Evolutionary conservation across 2,329 filamentous ascomycete genomes (phyloP).

Genomic region (Chrysoporthe cubensis): DNA sequence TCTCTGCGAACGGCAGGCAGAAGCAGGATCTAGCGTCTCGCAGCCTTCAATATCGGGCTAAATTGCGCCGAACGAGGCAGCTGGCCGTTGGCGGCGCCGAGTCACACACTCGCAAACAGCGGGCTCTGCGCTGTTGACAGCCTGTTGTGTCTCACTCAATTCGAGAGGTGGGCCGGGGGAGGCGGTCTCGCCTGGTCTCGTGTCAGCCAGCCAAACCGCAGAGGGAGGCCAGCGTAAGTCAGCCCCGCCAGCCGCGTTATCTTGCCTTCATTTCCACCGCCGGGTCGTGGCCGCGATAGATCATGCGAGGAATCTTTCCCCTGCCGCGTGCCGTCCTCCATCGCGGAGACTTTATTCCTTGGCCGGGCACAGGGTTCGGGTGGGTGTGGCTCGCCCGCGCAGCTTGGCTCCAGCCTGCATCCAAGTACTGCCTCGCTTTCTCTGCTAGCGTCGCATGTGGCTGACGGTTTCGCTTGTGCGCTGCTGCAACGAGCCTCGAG

Average conservation of each 20-base stretch:
- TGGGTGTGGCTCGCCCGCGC: not conserved
- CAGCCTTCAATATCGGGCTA: not conserved
- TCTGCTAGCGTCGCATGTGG: not conserved
- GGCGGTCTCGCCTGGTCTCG: constrained; percentile 2
- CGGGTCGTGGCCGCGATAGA: not conserved
- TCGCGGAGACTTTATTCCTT: not conserved
- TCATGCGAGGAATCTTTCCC: not conserved
- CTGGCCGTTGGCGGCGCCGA: not conserved
- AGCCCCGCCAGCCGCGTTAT: constrained; percentile 1
- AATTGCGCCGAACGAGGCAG: not conserved
- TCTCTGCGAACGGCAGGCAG: not conserved
- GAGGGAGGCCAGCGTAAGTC: not conserved
- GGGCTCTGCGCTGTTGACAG: constrained; percentile 2
- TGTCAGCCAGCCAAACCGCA: constrained; percentile 4
- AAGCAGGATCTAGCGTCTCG: not conserved
- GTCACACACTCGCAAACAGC: not conserved
- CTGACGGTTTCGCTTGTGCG: not conserved
- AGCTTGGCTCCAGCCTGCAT: not conserved
- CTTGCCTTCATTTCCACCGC: not conserved
- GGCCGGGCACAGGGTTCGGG: not conserved
- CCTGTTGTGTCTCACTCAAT: constrained; percentile 8
- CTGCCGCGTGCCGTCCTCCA: not conserved
- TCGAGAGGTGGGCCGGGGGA: not conserved
- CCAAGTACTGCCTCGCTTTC: not conserved
- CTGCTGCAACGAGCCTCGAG: not conserved